Percentiles rank a stretch among this genome's conserved stretches.
These are phyloP conservation scores for Saturnispora kantuleensis DNA, from an alignment of 805 yeast species.

Conservation along the genomic window DNA sequence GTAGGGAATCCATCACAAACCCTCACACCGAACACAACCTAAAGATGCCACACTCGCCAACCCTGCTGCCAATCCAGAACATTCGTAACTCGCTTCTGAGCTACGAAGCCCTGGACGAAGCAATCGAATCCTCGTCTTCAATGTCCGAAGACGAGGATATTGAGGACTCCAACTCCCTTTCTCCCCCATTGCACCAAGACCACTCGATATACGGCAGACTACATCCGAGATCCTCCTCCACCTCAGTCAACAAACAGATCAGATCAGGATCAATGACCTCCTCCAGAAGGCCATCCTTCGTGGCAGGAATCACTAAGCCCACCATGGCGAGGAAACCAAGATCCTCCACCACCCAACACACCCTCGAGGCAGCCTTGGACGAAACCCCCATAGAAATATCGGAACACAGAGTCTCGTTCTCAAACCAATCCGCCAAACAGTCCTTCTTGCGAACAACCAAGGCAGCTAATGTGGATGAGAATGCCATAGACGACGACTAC, in stretches of 20 bases:
- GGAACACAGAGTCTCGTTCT: constrained; percentile 28
- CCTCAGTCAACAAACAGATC: constrained; percentile 8
- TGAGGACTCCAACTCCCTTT: constrained; percentile 6
- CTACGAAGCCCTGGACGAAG: constrained; percentile 28
- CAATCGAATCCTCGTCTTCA: constrained; percentile 31
- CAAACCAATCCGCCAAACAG: constrained; percentile 29
- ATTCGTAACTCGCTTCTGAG: constrained; percentile 23
- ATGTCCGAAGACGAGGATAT: constrained; percentile 30
- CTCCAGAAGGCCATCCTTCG: constrained; percentile 24
- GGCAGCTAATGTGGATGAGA: constrained; percentile 12
- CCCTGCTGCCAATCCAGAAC: constrained; percentile 22
- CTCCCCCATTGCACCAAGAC: neutral
- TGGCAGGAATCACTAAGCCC: constrained; percentile 27
- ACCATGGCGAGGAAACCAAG: constrained; percentile 20
- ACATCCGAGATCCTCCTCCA: constrained; percentile 7
- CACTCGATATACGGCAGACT: neutral
- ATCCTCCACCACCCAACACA: constrained; percentile 24
- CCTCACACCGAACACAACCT: constrained; percentile 36
- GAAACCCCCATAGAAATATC: constrained; percentile 25
- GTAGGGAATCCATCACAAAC: constrained; percentile 47
- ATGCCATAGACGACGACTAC: constrained; percentile 9
- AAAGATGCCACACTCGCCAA: constrained; percentile 35
- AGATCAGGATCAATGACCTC: constrained; percentile 19
- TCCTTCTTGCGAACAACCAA: constrained; percentile 30
- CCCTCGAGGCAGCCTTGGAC: constrained; percentile 25